Conservation (phyloP, 2,329 filamentous ascomycete species). For the Knoxdaviesia proteae region DNA sequence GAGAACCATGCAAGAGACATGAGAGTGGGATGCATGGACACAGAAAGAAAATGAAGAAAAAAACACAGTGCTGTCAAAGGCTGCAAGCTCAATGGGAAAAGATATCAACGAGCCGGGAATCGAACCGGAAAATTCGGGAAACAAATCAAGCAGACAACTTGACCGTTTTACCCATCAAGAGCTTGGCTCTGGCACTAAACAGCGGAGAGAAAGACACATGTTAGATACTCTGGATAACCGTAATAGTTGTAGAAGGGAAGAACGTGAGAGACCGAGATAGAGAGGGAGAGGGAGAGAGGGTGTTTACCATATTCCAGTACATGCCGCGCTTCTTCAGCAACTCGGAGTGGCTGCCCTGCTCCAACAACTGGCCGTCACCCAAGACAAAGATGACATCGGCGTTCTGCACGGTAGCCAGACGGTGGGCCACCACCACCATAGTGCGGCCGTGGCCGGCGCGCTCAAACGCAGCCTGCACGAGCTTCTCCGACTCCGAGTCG, state of each 20-base stretch:
- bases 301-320: slow-evolving; percentile 32
- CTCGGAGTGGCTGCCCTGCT: slow-evolving; percentile 24
- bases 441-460: slow-evolving; percentile 14
- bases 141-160: neutral
- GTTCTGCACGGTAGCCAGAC: slow-evolving; percentile 19
- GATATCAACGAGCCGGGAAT: no score
- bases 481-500: slow-evolving; percentile 33
- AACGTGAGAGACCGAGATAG: slow-evolving; percentile 24
- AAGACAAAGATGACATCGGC: slow-evolving; percentile 24
- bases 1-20: no score
- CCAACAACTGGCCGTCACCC: slow-evolving; percentile 18
- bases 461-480: slow-evolving; percentile 34
- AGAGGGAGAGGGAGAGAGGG: slow-evolving; percentile 36
- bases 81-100: no score
- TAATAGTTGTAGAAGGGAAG: neutral
- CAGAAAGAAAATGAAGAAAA: neutral
- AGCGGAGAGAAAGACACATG: slow-evolving; percentile 3
- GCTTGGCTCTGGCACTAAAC: slow-evolving; percentile 36
- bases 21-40: neutral
- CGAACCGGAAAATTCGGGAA: neutral
- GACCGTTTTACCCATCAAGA: slow-evolving; percentile 22
- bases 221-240: neutral
- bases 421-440: slow-evolving; percentile 20
- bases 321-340: slow-evolving; percentile 28
- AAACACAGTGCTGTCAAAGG: neutral